Evolutionary conservation across 306 rosid genomes (phyloP).

Genomic region (Coriaria nepalensis): DNA sequence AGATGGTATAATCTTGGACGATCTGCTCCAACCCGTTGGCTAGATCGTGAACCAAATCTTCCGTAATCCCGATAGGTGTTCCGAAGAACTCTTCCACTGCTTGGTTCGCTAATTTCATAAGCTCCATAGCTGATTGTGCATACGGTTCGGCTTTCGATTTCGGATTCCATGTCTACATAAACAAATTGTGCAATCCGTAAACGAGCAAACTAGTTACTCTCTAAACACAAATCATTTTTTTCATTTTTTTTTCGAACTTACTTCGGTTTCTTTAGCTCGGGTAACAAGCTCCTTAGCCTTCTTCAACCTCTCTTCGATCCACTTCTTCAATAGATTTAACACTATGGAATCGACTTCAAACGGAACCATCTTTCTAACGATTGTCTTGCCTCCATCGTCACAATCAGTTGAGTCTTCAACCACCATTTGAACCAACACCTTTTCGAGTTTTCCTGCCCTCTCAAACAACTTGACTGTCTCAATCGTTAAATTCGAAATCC

Average conservation of each 20-base stretch:
- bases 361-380: constrained; percentile 72
- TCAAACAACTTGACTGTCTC: constrained; percentile 57
- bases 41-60: constrained; percentile 57
- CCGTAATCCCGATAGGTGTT: constrained; percentile 65
- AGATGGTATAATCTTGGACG: constrained; percentile 50
- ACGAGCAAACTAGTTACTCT: too few species aligned
- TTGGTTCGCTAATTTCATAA: constrained; percentile 38
- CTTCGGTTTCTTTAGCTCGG: constrained; percentile 76
- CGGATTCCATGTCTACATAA: constrained; percentile 86
- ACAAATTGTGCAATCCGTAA: too few species aligned
- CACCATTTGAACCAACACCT: constrained; percentile 67
- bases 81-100: constrained; percentile 51
- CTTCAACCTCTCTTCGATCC: constrained; percentile 51
- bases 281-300: constrained; percentile 35
- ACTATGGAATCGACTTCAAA: constrained; percentile 77
- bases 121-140: constrained; percentile 66
- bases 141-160: constrained; percentile 74
- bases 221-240: too few species aligned
- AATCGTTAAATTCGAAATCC: constrained; percentile 28
- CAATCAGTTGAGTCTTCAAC: constrained; percentile 63
- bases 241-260: constrained; percentile 15
- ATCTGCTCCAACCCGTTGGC: constrained; percentile 54
- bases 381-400: constrained; percentile 51
- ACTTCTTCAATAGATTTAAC: constrained; percentile 45
- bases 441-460: constrained; percentile 73